Base-by-base conservation (phyloP, 2,329 filamentous ascomycete species). In the Cladosporium halotolerans region DNA sequence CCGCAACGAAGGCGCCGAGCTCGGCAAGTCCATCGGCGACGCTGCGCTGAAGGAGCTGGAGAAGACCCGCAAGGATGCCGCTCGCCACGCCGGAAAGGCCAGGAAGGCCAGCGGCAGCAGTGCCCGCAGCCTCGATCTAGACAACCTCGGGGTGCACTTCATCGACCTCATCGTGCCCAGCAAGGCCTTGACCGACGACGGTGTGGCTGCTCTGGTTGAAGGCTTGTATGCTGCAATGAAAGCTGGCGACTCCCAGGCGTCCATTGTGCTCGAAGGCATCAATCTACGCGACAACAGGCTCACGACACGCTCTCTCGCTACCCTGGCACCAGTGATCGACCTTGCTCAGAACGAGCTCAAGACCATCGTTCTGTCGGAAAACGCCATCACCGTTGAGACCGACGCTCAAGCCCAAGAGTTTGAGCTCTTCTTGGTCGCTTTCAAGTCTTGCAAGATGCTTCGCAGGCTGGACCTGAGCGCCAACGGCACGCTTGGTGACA, bases 121-220 rank as follows among this genome's bases (percentile, higher is more conserved):
- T 55, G 40, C 40, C 43, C 54, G 40, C 9, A 55, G 55, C 31
- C 56, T 50, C 33, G 49, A 56, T 13, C 52, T 38, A 23, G 52
- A 58, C 19, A 45, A 47, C 18, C 41, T 45, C 19, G 59, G 57
- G 6, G 36, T 43, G 13, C 40, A 59, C 16, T 53, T 52, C 42
- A 59, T 79, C 18, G 74, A 78, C 51, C 68, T 79, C 53, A 73
- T 75, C 51, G 64, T 76, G 11, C 68, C 71, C 3, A 68, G 67
- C 34, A 79, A 75, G 61, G 60, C 65, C 8, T 64, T 78, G n/a
- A 73, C 70, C 1, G 73, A 77, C 52, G 71, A 73, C 8, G 76
- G 75, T 9, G 67, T 77, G 9, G 57, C 55, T 2, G 66, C 69
- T 11, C 68, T 78, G 55, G 69, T 71, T n/a, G 65, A 69, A 46